Evolutionary conservation across 2,329 filamentous ascomycete genomes (phyloP).

Genomic region (Leptographium procerum): DNA sequence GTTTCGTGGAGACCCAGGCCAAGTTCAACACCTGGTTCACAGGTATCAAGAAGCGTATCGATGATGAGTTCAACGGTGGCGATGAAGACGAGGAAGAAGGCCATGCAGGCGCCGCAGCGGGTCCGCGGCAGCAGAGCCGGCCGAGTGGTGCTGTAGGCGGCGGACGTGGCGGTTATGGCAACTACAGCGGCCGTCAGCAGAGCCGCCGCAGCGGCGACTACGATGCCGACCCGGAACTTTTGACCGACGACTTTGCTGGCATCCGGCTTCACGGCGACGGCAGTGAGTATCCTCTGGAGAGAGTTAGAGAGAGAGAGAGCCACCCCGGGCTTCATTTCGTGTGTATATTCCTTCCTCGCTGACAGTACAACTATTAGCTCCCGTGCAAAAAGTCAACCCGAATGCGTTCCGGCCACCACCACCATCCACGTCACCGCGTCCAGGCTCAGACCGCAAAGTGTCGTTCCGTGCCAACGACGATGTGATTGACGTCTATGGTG

Average conservation of each 20-base stretch:
- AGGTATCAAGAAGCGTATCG: constrained; percentile 83
- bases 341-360: neutral
- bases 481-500: constrained; percentile 62
- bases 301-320: too few relatives aligned
- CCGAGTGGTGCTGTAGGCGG: constrained; percentile 13
- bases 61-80: constrained; percentile 72
- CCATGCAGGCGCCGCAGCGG: constrained; percentile 5
- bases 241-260: constrained; percentile 78
- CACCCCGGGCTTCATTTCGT: too few relatives aligned
- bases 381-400: constrained; percentile 60
- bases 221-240: constrained; percentile 82
- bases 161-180: constrained; percentile 27
- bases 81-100: constrained; percentile 37
- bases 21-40: constrained; percentile 91
- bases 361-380: constrained; percentile 29
- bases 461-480: constrained; percentile 59
- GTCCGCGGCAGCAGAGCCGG: neutral
- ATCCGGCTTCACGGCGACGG: constrained; percentile 53
- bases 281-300: constrained; percentile 35
- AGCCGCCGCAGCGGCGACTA: constrained; percentile 77
- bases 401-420: constrained; percentile 65
- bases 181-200: constrained; percentile 34
- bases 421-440: constrained; percentile 38
- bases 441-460: constrained; percentile 38
- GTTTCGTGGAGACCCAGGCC: constrained; percentile 85